Evolutionary conservation across 2,329 filamentous ascomycete genomes (phyloP), one percentile per base, ranked within the genome.

Genomic region (Pyrenochaeta sp.): DNA sequence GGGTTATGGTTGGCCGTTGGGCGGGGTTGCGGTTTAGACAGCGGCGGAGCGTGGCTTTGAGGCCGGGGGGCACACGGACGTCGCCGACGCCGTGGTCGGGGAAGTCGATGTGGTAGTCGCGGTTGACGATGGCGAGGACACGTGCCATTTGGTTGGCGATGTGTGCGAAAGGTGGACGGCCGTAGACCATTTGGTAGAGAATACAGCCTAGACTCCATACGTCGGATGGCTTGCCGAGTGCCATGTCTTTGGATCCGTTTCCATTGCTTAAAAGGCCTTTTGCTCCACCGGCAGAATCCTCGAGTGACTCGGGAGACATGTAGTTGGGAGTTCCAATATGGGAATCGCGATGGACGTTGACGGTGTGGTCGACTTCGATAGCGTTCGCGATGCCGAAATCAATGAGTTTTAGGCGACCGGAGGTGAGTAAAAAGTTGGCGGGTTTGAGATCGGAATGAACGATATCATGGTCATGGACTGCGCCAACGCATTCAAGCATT

Each of bases 371-470:
- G 1, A 86, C 89, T 73, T 96, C 89, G 61, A 99, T 99, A 35
- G 94, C 92, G 65, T 96, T 96, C 44, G 94, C 94, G 65, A 99
- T 99, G 60, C 94, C 94, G 69, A 99, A 99, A 73, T 99, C 94
- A 64, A 99, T 99, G 43, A 99, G 82, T 72, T 99, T 99, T 24
- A 99, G 79, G 18, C 87, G 84, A 17, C 94, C 94, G 65, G 91
- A 85, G 13, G 96, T 91, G 14, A 97, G 81, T 17, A 99, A 87
- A 69, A 99, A 99, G 69, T 99, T 99, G 61, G 92, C 92, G 0
- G 94, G 94, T 72, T 99, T 99, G 24, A 99, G 79, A 67, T 99
- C 94, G 0, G 91, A 96, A 73, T 99, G 94, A 3, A 99, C 94
- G 53, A 99, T 92, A 65, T 96, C 91, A 68, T 87, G 81, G 9